Evolutionary conservation across 768 basidiomycete species (phyloP).

Genomic region (Pulveroboletus ravenelii): DNA sequence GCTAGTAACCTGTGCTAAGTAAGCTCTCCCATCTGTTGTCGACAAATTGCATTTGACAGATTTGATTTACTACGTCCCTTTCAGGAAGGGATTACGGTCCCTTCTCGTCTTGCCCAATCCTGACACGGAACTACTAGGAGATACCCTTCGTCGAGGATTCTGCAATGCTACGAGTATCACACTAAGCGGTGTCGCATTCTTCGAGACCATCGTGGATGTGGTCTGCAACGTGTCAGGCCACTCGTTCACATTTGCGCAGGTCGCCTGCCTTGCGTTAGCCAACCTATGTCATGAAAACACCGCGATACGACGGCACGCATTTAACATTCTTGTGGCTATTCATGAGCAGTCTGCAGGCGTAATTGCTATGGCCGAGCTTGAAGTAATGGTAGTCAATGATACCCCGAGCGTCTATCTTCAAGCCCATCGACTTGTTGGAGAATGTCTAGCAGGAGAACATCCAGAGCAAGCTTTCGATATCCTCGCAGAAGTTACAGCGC

Average conservation of each 20-base stretch:
- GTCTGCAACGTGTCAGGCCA: slow-evolving; percentile 51
- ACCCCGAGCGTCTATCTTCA: slow-evolving; percentile 75
- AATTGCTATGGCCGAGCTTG: slow-evolving; percentile 65
- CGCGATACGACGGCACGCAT: slow-evolving; percentile 67
- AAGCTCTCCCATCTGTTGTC: slow-evolving; percentile 27
- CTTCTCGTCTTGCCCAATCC: slow-evolving; percentile 55
- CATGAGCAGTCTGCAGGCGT: slow-evolving; percentile 67
- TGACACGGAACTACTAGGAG: slow-evolving; percentile 56
- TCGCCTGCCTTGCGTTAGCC: slow-evolving; percentile 71
- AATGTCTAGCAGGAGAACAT: slow-evolving; percentile 74
- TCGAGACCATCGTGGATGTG: slow-evolving; percentile 72
- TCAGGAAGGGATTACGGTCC: slow-evolving; percentile 71
- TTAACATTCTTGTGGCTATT: slow-evolving; percentile 69
- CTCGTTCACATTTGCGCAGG: slow-evolving; percentile 68
- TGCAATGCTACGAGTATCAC: slow-evolving; percentile 49
- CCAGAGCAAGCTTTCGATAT: slow-evolving; percentile 60
- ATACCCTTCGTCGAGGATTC: slow-evolving; percentile 65
- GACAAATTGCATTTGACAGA: not conserved
- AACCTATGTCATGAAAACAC: slow-evolving; percentile 75
- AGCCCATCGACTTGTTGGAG: slow-evolving; percentile 73
- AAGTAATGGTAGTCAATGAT: slow-evolving; percentile 65
- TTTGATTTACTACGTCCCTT: slow-evolving; percentile 2
- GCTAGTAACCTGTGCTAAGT: slow-evolving; percentile 61
- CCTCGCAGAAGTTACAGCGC: slow-evolving; percentile 63
- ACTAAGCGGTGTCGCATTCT: slow-evolving; percentile 62